Conservation (phyloP, 257 asterid genomes). For the Verbena officinalis region DNA sequence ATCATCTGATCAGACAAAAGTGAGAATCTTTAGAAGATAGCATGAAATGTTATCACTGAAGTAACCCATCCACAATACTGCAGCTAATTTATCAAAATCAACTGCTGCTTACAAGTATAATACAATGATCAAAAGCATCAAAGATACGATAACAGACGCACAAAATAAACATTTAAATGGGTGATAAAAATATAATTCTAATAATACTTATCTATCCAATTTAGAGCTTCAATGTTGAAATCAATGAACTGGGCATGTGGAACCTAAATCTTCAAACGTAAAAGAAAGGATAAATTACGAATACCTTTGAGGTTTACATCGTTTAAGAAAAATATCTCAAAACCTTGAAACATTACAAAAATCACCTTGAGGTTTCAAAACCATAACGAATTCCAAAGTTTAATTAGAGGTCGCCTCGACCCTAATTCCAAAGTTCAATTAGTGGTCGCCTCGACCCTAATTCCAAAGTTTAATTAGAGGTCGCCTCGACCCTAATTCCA, state of each 20-base stretch:
- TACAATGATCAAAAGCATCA: conserved; percentile 5
- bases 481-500: no score
- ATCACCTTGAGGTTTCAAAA: no score
- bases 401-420: no score
- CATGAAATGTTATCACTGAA: neutral
- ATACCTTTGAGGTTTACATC: no score
- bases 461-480: no score
- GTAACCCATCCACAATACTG: neutral
- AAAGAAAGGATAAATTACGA: no score
- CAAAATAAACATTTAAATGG: neutral
- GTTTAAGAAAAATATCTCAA: no score
- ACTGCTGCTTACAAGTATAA: neutral
- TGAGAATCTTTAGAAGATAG: neutral
- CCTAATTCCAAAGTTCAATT: no score
- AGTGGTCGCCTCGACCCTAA: no score
- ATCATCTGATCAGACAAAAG: neutral
- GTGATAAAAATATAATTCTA: neutral
- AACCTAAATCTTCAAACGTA: neutral
- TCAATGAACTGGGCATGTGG: neutral
- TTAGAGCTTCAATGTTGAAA: neutral
- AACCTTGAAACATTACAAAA: no score
- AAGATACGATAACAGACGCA: neutral
- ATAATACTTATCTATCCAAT: neutral
- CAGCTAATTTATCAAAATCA: neutral
- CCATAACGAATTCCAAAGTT: no score